Evolutionary conservation across 257 asterid genomes (phyloP), one percentile per base, ranked within the genome.

Genomic region (Nyctanthes arbortristis): DNA sequence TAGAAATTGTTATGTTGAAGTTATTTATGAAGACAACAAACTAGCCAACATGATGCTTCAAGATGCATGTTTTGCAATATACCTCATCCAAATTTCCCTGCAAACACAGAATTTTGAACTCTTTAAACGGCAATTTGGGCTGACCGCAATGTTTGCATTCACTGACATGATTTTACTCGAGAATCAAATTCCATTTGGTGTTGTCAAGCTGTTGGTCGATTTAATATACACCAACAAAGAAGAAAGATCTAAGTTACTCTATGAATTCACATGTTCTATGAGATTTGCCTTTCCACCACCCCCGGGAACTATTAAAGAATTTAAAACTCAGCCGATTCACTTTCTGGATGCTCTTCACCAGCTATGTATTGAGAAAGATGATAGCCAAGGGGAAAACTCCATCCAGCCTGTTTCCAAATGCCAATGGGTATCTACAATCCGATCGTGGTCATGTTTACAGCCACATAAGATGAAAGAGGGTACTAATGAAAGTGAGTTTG

Each of bases 121-220:
- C n/a, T n/a, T n/a, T n/a, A n/a, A n/a, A n/a, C n/a, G n/a, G n/a
- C n/a, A n/a, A n/a, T n/a, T n/a, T n/a, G n/a, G n/a, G n/a, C n/a
- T n/a, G 55, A 20, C 0, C 2, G 0, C 16, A 0, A 3, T 27
- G 0, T 0, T 35, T 16, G 16, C 65, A 37, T 24, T 0, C 4
- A 61, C 63, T 2, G 84, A 82, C 27, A 1, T 75, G 32, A 16
- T n/a, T 1, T n/a, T 72, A 33, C 72, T 82, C 3, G 84, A 78
- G 62, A 82, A 82, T 63, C 82, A 81, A 40, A 71, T 75, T 28
- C 75, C 81, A 0, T 55, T 72, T 1, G 27, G 29, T 34, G 8
- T 77, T n/a, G 43, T 81, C 47, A 63, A 13, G 34, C 40, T 54
- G 2, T 27, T 69, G 27, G 20, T 45, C 47, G 0, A 5, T 0